Base-by-base conservation (phyloP, 129 eudicot species). In the Dittrichia graveolens region DNA sequence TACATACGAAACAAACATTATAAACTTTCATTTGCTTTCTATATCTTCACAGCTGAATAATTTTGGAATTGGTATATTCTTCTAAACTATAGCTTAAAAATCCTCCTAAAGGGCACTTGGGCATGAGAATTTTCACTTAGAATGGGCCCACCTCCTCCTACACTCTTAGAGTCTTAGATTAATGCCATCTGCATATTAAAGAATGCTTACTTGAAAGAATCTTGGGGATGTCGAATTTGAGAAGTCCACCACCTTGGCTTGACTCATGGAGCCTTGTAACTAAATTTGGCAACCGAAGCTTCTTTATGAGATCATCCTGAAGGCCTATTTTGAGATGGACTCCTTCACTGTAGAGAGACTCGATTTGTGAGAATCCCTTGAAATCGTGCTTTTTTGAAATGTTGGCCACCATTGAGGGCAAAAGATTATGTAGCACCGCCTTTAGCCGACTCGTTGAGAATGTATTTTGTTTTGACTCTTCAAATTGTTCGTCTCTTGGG, bases 401-500 rank as follows among this genome's bases (percentile, higher is more conserved):
- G 78, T 82, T 90, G 1, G 96, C 91, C 70, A 85, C 88, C 66
- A 94, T 63, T n/a, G 88, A 74, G 0, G 98, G 98, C 58, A 94
- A 42, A 49, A 90, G 75, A 74, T 90, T 94, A 55, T 88, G 98
- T 4, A 90, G 91, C 56, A 88, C 88, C 0, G 86, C 98, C 79
- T 86, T 94, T 0, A 90, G 79, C 83, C 97, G 87, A 61, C 97
- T 82, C n/a, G 86, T 84, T 6, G 96, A 81, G 77, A 94, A 90
- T 52, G 97, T 76, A n/a, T 83, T 82, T 59, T 72, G 77, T 54
- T 94, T 94, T 10, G 88, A 82, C 76, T 94, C 98, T 79, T 94
- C 98, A 47, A 94, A 90, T 55, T 83, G 93, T 83, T 94, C 98
- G 46, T 94, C 98, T 73, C 97, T 83, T 12, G 98, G 98, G 68